Evolutionary conservation across 2,329 filamentous ascomycete species (phyloP).

Genomic region (Orbilia brochopaga): DNA sequence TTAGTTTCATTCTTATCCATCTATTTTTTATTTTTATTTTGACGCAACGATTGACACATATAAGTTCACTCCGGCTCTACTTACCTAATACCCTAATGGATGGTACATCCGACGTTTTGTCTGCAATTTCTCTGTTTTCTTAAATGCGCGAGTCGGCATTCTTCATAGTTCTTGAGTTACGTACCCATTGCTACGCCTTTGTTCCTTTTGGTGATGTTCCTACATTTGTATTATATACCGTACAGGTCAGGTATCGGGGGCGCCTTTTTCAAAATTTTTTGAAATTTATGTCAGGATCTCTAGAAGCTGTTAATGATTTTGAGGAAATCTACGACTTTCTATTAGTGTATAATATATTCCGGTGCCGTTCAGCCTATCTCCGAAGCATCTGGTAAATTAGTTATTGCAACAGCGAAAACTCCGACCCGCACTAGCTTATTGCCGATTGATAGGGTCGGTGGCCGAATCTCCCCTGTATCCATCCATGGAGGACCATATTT

Average conservation of each 20-base stretch:
- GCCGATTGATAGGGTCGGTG: too few relatives aligned
- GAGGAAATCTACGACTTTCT: not conserved
- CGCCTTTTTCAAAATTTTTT: too few relatives aligned
- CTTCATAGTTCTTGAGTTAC: not conserved
- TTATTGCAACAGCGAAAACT: too few relatives aligned
- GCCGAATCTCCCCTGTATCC: too few relatives aligned
- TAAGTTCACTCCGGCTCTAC: not conserved
- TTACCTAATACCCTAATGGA: conserved; percentile 41
- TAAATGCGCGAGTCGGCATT: not conserved
- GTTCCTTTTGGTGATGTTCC: not conserved
- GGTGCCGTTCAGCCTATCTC: not conserved
- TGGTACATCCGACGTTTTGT: too few relatives aligned
- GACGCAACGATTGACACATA: conserved; percentile 3
- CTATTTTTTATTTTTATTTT: conserved; percentile 4
- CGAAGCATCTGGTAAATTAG: too few relatives aligned
- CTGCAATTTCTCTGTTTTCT: not conserved
- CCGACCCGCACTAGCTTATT: too few relatives aligned
- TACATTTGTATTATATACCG: conserved; percentile 3
- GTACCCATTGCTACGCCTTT: not conserved
- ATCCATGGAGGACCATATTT: too few relatives aligned
- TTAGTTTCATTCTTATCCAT: too few relatives aligned
- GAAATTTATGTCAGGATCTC: too few relatives aligned
- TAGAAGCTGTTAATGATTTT: too few relatives aligned
- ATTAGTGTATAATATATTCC: not conserved
- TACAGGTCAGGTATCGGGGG: not conserved